Conservation (phyloP, 352 stramenopile species). For the Globisporangium carolinianum region DNA sequence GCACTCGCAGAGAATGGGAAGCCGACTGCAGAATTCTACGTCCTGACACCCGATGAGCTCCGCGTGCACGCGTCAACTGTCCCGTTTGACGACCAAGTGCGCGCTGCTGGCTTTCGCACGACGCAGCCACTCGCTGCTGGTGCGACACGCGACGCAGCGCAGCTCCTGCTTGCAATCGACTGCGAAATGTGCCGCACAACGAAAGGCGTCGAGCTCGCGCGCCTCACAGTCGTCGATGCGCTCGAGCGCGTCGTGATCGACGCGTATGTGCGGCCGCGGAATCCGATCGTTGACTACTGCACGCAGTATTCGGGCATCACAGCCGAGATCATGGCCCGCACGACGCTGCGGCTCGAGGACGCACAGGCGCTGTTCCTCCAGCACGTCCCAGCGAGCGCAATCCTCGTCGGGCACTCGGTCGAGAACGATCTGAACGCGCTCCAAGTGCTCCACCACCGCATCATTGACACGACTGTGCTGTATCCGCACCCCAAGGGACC, state of each 20-base stretch:
- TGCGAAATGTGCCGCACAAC: slow-evolving; percentile 87
- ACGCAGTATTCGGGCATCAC: slow-evolving; percentile 86
- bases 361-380: slow-evolving; percentile 58
- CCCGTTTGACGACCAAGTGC: slow-evolving; percentile 36
- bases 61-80: slow-evolving; percentile 42
- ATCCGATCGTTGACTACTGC: slow-evolving; percentile 84
- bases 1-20: slow-evolving; percentile 26
- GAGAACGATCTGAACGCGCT: slow-evolving; percentile 81
- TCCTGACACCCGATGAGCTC: slow-evolving; percentile 56
- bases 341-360: slow-evolving; percentile 47
- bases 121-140: slow-evolving; percentile 30
- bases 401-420: slow-evolving; percentile 85
- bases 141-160: slow-evolving; percentile 23
- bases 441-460: slow-evolving; percentile 54
- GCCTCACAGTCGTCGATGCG: slow-evolving; percentile 66
- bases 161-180: slow-evolving; percentile 70
- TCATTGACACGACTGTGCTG: slow-evolving; percentile 79
- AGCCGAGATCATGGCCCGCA: slow-evolving; percentile 67
- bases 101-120: slow-evolving; percentile 30
- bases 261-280: slow-evolving; percentile 72
- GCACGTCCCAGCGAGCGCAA: slow-evolving; percentile 56
- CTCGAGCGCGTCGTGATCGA: slow-evolving; percentile 66
- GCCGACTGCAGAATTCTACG: slow-evolving; percentile 69
- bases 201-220: slow-evolving; percentile 76
- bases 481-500: slow-evolving; percentile 78